Evolutionary conservation across 2,329 filamentous ascomycete species (phyloP).

Genomic region (Alternaria sp.): DNA sequence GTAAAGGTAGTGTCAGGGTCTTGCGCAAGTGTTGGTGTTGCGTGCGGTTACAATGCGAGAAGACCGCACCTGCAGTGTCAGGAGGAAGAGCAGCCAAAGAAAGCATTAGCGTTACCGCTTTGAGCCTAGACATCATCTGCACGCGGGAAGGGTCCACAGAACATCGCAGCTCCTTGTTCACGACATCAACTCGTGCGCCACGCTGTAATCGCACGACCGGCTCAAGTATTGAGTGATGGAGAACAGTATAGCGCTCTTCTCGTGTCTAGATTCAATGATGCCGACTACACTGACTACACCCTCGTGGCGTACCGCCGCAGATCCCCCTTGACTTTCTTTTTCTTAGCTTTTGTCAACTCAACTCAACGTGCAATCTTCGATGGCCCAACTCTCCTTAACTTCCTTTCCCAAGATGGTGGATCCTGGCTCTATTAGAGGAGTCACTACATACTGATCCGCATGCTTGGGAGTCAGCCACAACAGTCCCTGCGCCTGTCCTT

Average conservation of each 20-base stretch:
- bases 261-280: neutral
- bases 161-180: neutral
- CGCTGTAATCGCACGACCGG: neutral
- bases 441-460: constrained; percentile 7
- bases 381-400: neutral
- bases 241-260: neutral
- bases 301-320: neutral
- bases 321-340: constrained; percentile 9
- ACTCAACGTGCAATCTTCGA: neutral
- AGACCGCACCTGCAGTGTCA: neutral
- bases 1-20: neutral
- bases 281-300: neutral
- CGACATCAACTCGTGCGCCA: neutral
- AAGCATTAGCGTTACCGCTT: neutral
- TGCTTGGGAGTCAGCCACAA: neutral
- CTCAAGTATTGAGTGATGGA: neutral
- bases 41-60: constrained; percentile 1
- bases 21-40: neutral
- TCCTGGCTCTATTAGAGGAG: neutral
- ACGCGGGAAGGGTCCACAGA: neutral
- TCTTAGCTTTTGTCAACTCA: constrained; percentile 4
- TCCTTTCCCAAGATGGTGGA: constrained; percentile 3
- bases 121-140: neutral
- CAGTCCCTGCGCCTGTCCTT: constrained; percentile 7
- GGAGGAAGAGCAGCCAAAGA: neutral